These are phyloP conservation scores for Alternaria postmessia DNA, from an alignment of 2,329 filamentous ascomycete species.

Conservation along the genomic window DNA sequence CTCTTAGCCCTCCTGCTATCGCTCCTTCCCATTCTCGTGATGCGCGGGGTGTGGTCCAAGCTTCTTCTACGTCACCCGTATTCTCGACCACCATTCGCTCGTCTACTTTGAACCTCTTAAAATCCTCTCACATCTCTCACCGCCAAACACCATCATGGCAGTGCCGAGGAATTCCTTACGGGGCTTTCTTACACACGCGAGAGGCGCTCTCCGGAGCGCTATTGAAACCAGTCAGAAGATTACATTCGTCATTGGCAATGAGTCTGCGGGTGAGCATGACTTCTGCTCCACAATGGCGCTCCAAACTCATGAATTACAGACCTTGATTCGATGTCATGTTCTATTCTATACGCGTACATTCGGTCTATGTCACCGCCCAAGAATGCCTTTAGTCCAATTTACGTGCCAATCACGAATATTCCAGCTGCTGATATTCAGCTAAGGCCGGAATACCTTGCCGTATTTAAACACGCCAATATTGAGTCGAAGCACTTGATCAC, in stretches of 20 bases:
- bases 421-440: constrained; percentile 71
- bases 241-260: constrained; percentile 63
- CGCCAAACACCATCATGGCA: constrained; percentile 43
- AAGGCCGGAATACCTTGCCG: constrained; percentile 75
- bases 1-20: neutral
- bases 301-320: constrained; percentile 60
- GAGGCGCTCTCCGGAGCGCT: constrained; percentile 52
- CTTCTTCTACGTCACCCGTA: constrained; percentile 26
- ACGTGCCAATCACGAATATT: constrained; percentile 78
- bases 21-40: constrained; percentile 7
- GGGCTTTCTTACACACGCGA: constrained; percentile 57
- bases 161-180: constrained; percentile 57
- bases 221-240: constrained; percentile 52
- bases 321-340: constrained; percentile 80
- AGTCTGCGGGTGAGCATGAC: constrained; percentile 56
- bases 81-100: constrained; percentile 4
- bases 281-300: constrained; percentile 6
- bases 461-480: constrained; percentile 69
- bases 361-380: constrained; percentile 64
- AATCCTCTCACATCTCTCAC: constrained; percentile 14
- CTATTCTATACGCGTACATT: constrained; percentile 77
- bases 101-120: constrained; percentile 7
- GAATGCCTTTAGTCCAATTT: constrained; percentile 59
- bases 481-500: constrained; percentile 70
- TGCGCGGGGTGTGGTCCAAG: constrained; percentile 23